Evolutionary conservation across 2,329 filamentous ascomycete species (phyloP).

Genomic region (Fusarium duplospermum): DNA sequence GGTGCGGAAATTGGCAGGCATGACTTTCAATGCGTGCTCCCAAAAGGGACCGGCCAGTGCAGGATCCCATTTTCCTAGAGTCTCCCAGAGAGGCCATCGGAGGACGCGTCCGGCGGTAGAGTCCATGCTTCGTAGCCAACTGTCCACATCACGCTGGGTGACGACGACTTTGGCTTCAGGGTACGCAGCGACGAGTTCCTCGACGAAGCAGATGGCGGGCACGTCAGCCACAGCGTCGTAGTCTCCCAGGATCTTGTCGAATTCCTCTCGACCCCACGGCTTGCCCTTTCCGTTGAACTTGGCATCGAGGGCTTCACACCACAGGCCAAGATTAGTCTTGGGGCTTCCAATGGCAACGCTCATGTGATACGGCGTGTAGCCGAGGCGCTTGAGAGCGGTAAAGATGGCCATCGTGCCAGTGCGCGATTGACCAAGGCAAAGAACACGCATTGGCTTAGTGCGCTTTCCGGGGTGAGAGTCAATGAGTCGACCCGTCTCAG

Average conservation of each 20-base stretch:
- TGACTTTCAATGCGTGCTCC: conserved; percentile 24
- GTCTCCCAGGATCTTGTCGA: conserved; percentile 26
- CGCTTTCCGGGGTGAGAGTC: conserved; percentile 24
- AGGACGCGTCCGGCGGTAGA: conserved; percentile 15
- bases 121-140: conserved; percentile 31
- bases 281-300: conserved; percentile 28
- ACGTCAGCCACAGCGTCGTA: conserved; percentile 26
- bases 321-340: conserved; percentile 21
- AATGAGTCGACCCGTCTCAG: conserved; percentile 26
- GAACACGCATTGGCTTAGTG: conserved; percentile 27
- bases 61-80: conserved; percentile 16
- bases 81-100: conserved; percentile 34
- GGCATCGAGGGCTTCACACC: conserved; percentile 35
- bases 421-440: conserved; percentile 31
- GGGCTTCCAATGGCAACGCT: conserved; percentile 9
- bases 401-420: conserved; percentile 16
- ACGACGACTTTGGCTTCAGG: conserved; percentile 32
- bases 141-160: conserved; percentile 16
- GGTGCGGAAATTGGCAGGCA: conserved; percentile 15
- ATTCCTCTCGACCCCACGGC: conserved; percentile 27
- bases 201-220: conserved; percentile 28
- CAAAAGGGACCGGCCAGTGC: conserved; percentile 21
- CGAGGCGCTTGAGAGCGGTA: conserved; percentile 19
- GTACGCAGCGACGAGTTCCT: conserved; percentile 31
- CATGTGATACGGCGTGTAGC: conserved; percentile 31